Percentiles rank a stretch among this genome's conserved stretches.
phyloP scores from a whole-genome alignment of 345 rosid species.

The Citrus glauca region DNA sequence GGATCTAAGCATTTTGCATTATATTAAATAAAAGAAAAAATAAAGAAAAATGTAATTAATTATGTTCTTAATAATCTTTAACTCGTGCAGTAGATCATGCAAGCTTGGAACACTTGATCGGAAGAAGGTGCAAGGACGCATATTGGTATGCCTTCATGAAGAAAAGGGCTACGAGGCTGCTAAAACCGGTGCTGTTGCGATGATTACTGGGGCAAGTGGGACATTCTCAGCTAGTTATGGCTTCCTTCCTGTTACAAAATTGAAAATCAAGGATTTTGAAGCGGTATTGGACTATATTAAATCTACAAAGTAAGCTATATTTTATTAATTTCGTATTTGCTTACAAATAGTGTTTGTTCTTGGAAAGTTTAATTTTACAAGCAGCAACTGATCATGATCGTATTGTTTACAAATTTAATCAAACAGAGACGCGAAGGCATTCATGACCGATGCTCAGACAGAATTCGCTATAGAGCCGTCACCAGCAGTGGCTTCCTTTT shows the following conservation, averaged over 20 bases:
- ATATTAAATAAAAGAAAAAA: too few relatives aligned
- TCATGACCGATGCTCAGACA: conserved; percentile 13
- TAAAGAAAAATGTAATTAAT: too few relatives aligned
- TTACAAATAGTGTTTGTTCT: neutral
- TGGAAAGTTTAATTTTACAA: neutral
- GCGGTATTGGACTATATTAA: conserved; percentile 35
- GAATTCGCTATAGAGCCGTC: conserved; percentile 13
- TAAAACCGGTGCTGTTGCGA: conserved; percentile 48
- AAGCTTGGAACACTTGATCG: conserved; percentile 46
- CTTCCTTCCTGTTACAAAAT: conserved; percentile 45
- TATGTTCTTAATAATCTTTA: too few relatives aligned
- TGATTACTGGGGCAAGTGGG: conserved; percentile 34
- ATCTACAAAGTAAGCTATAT: conserved; percentile 33
- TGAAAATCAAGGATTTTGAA: conserved; percentile 34
- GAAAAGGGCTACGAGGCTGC: conserved; percentile 35
- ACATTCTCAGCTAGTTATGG: conserved; percentile 35
- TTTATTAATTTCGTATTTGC: too few relatives aligned
- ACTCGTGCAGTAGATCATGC: conserved; percentile 32
- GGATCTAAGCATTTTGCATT: too few relatives aligned
- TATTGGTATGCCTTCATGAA: conserved; percentile 46
- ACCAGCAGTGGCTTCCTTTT: conserved; percentile 31
- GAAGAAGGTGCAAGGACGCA: conserved; percentile 55
- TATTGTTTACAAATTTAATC: too few relatives aligned
- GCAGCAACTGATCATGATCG: neutral
- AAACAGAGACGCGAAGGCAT: conserved; percentile 32